These are phyloP conservation scores for Trifolium fragiferum DNA, from an alignment of 306 rosid species.

Conservation along the genomic window DNA sequence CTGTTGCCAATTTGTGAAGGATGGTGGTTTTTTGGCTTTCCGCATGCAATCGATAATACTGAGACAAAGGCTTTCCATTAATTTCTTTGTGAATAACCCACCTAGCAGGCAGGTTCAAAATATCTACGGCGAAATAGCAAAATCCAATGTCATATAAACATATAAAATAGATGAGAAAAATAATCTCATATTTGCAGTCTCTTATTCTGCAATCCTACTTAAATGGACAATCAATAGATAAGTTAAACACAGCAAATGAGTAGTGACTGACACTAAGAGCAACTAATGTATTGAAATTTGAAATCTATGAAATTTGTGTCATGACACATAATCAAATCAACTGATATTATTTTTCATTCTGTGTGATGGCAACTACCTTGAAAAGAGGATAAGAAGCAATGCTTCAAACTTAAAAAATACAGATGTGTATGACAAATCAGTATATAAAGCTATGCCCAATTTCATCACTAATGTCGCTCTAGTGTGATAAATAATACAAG, in stretches of 20 bases:
- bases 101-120: conserved; percentile 1
- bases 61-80: conserved; percentile 11
- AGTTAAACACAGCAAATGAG: conserved; percentile 1
- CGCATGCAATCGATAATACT: background rate
- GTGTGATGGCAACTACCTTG: conserved; percentile 20
- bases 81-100: conserved; percentile 7
- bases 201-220: conserved; percentile 18
- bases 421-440: conserved; percentile 15
- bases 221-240: conserved; percentile 8
- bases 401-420: conserved; percentile 29
- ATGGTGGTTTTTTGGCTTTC: background rate
- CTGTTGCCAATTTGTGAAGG: background rate
- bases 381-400: conserved; percentile 31
- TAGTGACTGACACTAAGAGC: conserved; percentile 12
- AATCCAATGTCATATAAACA: conserved; percentile 5
- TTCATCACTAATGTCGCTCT: conserved; percentile 38
- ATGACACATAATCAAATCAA: conserved; percentile 9
- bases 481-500: conserved; percentile 45
- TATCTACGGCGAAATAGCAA: conserved; percentile 13
- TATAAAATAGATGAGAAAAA: conserved; percentile 5
- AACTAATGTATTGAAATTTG: conserved; percentile 11
- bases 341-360: conserved; percentile 31
- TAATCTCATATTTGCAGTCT: conserved; percentile 1
- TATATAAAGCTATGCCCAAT: conserved; percentile 40
- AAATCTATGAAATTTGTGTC: conserved; percentile 18